Conservation (phyloP, 768 basidiomycete genomes). For the Suillus alpinus region DNA sequence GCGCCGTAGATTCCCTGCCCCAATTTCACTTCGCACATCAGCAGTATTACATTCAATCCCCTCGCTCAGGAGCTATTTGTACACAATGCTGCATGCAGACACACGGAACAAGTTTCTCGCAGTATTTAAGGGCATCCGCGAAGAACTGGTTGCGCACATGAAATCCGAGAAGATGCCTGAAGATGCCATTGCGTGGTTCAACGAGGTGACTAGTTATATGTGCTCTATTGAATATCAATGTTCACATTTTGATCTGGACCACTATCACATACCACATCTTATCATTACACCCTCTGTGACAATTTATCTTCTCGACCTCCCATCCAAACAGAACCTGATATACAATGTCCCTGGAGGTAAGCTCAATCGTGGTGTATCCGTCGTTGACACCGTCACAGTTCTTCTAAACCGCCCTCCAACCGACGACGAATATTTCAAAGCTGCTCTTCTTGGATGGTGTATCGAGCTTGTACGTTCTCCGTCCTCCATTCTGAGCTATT, state of each 20-base stretch:
- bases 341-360: constrained; percentile 97
- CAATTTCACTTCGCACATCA: neutral
- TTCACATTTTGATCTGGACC: neutral
- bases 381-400: constrained; percentile 90
- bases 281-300: neutral
- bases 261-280: neutral
- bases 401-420: constrained; percentile 65
- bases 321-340: constrained; percentile 63
- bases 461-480: constrained; percentile 77
- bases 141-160: constrained; percentile 74
- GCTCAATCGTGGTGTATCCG: constrained; percentile 92
- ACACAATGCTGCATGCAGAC: constrained; percentile 30
- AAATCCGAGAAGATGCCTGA: constrained; percentile 72
- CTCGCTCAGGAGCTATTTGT: neutral
- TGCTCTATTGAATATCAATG: neutral
- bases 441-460: constrained; percentile 92
- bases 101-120: constrained; percentile 64
- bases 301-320: constrained; percentile 5
- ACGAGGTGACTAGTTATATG: constrained; percentile 50
- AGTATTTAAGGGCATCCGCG: constrained; percentile 68
- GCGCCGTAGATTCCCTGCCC: neutral
- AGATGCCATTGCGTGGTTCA: constrained; percentile 85
- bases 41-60: neutral
- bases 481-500: neutral
- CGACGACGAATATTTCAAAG: constrained; percentile 85